phyloP scores from a whole-genome alignment of 2,329 filamentous ascomycete species.

The Calycina herbarum region DNA sequence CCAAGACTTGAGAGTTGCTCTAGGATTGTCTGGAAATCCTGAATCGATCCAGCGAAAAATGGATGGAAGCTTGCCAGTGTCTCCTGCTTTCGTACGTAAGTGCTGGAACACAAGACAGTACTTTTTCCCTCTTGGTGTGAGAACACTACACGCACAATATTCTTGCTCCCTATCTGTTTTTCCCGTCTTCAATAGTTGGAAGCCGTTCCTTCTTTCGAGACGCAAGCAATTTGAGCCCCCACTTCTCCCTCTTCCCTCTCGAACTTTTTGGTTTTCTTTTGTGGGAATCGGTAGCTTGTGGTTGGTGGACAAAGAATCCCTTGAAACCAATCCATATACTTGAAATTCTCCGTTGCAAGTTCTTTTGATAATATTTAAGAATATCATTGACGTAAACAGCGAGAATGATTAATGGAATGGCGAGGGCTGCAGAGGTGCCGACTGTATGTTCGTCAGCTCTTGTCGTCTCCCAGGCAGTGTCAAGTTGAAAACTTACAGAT shows the following conservation, averaged over 20 bases:
- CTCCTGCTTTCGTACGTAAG: no score
- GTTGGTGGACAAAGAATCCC: neutral
- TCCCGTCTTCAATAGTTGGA: neutral
- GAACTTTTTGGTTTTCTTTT: neutral
- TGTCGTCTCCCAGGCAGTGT: neutral
- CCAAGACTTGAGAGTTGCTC: no score
- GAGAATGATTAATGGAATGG: neutral
- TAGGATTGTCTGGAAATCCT: no score
- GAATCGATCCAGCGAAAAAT: no score
- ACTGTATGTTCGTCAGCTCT: neutral
- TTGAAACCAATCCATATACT: neutral
- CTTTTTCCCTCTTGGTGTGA: no score
- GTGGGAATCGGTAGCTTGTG: neutral
- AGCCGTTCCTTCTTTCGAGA: neutral
- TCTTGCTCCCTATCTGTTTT: neutral
- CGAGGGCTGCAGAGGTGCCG: neutral
- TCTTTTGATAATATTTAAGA: neutral
- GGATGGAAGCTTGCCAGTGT: no score
- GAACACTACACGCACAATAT: no score
- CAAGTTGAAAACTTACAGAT: neutral
- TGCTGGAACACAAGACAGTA: no score
- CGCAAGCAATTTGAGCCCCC: neutral
- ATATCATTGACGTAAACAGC: neutral
- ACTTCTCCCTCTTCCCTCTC: neutral
- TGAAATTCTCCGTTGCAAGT: neutral